Base-by-base conservation (phyloP, 164 flowering plant genomes). In the Aristolochia fimbriata region DNA sequence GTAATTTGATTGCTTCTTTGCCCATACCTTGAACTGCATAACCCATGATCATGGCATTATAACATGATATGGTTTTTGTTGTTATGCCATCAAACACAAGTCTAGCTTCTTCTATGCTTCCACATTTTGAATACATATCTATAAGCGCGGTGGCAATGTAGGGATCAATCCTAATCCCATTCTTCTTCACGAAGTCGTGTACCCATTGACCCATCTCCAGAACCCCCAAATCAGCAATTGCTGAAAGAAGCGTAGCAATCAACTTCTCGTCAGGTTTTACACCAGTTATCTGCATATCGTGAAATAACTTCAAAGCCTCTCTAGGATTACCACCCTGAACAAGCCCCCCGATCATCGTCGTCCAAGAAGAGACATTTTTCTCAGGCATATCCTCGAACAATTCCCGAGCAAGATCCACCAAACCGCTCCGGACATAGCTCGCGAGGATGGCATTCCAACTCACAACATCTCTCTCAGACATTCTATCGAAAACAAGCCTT, bases 41-140 rank as follows among this genome's bases (percentile, higher is more conserved):
- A 17, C 76, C 71, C 43, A 57, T 27, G 37, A 75, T 72, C 71
- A 75, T 75, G 7, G 79, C 41, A 54, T 73, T 76, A 65, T 69
- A 76, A 6, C 74, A 69, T 16, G 72, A 68, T 15, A 69, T 57
- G 64, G 54, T 62, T 59, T 69, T 65, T 13, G 47, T 55, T 31
- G 20, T n/a, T 76, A 72, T 69, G 47, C 61, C 71, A 55, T 72
- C 64, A 58, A 75, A 75, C 53, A 73, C 76, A 47, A 55, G 47
- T n/a, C 60, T 52, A 10, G 76, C 79, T 33, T 59, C 61, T 21
- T 47, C 30, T 47, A 71, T 23, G n/a, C 58, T 68, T 1, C 76
- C 72, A 25, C 75, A 51, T 25, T 67, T 72, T 17, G 69, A 57
- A 33, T 75, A 75, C 72, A 75, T 66, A 53, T 65, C 60, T 31